Base-by-base conservation (phyloP, 768 basidiomycete species). In the Panellus pusillus region DNA sequence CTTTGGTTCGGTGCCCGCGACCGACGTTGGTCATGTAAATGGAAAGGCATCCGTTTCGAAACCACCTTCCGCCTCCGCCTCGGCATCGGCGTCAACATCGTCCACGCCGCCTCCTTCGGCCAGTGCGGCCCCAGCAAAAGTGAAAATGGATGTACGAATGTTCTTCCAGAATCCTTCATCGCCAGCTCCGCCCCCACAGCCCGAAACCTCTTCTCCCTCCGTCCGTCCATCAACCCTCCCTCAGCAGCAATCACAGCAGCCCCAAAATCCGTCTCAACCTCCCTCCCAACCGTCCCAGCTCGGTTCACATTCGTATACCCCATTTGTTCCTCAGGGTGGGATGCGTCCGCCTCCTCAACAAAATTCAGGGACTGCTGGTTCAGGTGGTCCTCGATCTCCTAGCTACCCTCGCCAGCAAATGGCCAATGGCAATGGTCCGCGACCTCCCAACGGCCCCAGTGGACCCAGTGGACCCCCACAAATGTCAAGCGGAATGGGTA, bases 1-100 rank as follows among this genome's bases (percentile, higher is more conserved):
- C 40, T 94, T 94, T 72, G 91, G 92, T 65, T 78, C 87, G 20
- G 82, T 93, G 36, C 83, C 84, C 40, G 84, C 80, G 47, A 76
- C 74, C 36, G 50, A 61, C 17, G 69, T 66, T 19, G 75, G 75
- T 55, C 79, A 84, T 67, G 72, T 81, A 55, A 89, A 88, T 70
- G 86, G 86, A 52, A 87, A 86, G 70, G 63, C 75, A 18, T 72
- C 77, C 44, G 73, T 80, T 58, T 76, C 76, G 19, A 71, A 73
- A 62, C 61, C 75, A 36, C 63, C 73, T 9, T 66, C 75, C 7
- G 59, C 70, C 3, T 53, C 73, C 13, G 45, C 70, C 6, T 57
- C 68, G 32, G 57, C 70, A 20, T 57, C 71, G 15, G 58, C 74
- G 20, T 65, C 79, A 15, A 67, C 69, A 28, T 57, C 68, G 42